Percentiles rank a stretch among this genome's conserved stretches.
These are phyloP conservation scores for Fusarium fujikuroi DNA, from an alignment of 2,329 filamentous ascomycete species.

Conservation along the genomic window DNA sequence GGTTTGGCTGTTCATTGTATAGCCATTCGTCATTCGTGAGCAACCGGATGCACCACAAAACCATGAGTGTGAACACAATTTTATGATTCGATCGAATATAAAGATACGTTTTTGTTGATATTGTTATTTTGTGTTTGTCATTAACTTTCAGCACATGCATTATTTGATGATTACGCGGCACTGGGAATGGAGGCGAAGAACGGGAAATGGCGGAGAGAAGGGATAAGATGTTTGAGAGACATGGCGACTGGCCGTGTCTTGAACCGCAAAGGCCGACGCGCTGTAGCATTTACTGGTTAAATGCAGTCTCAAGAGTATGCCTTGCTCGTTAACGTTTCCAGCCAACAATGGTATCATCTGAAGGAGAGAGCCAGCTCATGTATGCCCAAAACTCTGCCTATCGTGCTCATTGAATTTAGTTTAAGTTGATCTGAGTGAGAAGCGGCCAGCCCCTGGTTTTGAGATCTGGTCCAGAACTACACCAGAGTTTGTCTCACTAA, in stretches of 20 bases:
- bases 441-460: neutral
- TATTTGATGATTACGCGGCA: constrained; percentile 16
- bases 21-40: neutral
- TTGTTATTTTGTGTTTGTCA: neutral
- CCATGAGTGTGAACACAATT: neutral
- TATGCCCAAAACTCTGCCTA: neutral
- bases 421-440: neutral
- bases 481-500: neutral
- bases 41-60: neutral
- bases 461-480: neutral
- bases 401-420: neutral
- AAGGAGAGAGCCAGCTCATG: neutral
- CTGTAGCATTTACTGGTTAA: neutral
- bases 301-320: neutral
- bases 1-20: neutral
- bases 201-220: constrained; percentile 10
- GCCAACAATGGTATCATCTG: neutral
- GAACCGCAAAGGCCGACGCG: neutral
- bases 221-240: constrained; percentile 13
- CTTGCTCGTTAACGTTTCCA: neutral
- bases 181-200: constrained; percentile 21
- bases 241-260: neutral
- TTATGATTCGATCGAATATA: no score
- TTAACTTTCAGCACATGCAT: neutral
- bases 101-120: neutral